Percentiles rank a stretch among this genome's conserved stretches.
These are phyloP conservation scores for Blastobotrys elegans DNA, from an alignment of 1,139 yeast species.

Conservation along the genomic window DNA sequence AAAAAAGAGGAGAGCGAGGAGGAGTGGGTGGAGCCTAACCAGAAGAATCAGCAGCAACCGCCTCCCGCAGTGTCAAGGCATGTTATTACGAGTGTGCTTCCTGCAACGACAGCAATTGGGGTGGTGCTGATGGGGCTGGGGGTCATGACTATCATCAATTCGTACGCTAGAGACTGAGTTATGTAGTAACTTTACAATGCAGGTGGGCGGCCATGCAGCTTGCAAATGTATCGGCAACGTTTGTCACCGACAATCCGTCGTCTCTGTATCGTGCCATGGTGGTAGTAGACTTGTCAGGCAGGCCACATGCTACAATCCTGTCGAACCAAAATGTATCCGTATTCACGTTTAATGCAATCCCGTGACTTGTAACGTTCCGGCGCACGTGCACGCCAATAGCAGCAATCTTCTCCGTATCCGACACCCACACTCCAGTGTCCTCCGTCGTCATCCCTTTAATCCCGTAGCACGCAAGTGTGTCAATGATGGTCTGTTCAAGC, in stretches of 20 bases:
- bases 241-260: conserved; percentile 33
- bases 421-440: conserved; percentile 81
- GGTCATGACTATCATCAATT: conserved; percentile 25
- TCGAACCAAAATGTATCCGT: conserved; percentile 74
- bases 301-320: conserved; percentile 77
- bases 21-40: background rate
- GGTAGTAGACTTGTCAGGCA: conserved; percentile 56
- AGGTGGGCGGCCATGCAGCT: conserved; percentile 44
- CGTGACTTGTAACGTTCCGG: conserved; percentile 83
- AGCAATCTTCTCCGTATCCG: conserved; percentile 63
- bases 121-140: conserved; percentile 28
- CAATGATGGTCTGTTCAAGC: conserved; percentile 60
- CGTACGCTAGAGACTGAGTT: conserved; percentile 12
- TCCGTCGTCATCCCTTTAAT: conserved; percentile 49
- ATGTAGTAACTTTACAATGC: conserved; percentile 1
- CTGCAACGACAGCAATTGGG: conserved; percentile 22
- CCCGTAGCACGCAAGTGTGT: conserved; percentile 43
- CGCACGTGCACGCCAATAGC: conserved; percentile 87
- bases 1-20: background rate
- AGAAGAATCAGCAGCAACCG: background rate
- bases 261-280: conserved; percentile 39
- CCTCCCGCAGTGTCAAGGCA: background rate
- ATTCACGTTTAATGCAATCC: conserved; percentile 72
- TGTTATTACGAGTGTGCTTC: background rate
- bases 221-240: conserved; percentile 49